Percentiles rank a stretch among this genome's conserved stretches.
Evolutionary conservation across 106 monocot species (phyloP).

Genomic region (Dendrobium officinale): DNA sequence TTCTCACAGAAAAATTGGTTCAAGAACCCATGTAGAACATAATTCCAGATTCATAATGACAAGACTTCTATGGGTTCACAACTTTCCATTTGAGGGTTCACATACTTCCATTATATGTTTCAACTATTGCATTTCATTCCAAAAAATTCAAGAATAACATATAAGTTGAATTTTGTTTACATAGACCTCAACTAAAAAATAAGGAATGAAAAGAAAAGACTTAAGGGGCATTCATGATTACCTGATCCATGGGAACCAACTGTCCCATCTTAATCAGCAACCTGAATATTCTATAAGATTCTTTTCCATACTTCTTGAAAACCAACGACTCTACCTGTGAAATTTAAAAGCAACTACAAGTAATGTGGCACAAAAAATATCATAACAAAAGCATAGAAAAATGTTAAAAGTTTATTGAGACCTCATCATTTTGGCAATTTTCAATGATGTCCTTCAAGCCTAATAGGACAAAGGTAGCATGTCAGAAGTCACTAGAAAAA

Average conservation of each 20-base stretch:
- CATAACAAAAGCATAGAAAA: slow-evolving; percentile 3
- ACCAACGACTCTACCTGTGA: slow-evolving; percentile 66
- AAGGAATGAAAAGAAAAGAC: background rate
- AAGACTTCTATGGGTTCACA: background rate
- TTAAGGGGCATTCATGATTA: slow-evolving; percentile 19
- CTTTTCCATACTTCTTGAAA: slow-evolving; percentile 63
- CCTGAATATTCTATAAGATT: slow-evolving; percentile 74
- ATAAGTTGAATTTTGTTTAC: background rate
- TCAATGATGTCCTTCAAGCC: slow-evolving; percentile 61
- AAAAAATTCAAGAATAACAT: background rate
- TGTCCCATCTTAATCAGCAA: slow-evolving; percentile 29
- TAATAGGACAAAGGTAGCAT: slow-evolving; percentile 14
- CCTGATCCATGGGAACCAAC: slow-evolving; percentile 49
- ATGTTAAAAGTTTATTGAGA: slow-evolving; percentile 11
- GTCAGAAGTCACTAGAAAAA: slow-evolving; percentile 2
- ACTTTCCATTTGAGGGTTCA: background rate
- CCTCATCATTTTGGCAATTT: slow-evolving; percentile 71
- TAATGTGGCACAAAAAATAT: background rate
- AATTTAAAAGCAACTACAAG: slow-evolving; percentile 6
- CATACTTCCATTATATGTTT: background rate
- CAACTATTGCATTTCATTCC: background rate
- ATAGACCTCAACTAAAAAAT: background rate
- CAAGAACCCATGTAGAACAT: background rate
- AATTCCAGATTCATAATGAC: background rate
- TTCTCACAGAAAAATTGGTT: background rate